Conservation (phyloP, 306 rosid species). For the Malus sylvestris region DNA sequence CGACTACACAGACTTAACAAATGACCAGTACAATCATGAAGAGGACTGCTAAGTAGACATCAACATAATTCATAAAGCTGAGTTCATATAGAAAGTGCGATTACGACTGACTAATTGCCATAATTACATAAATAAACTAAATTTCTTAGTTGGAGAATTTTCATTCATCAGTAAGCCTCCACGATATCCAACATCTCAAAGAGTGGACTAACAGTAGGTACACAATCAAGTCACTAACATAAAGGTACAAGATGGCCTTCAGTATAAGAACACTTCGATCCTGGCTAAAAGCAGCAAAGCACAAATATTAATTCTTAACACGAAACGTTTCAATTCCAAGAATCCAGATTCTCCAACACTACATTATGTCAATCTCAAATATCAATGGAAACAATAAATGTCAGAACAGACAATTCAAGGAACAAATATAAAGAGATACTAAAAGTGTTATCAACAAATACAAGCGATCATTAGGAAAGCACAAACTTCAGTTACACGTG, state of each 20-base stretch:
- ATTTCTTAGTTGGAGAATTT: not conserved
- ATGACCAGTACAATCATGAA: not conserved
- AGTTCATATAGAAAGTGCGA: not conserved
- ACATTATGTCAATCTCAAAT: not conserved
- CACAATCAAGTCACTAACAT: not conserved
- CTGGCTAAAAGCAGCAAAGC: not conserved
- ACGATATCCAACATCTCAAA: not conserved
- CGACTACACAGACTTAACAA: not conserved
- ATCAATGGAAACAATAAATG: not conserved
- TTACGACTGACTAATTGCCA: not conserved
- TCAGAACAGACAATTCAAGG: not conserved
- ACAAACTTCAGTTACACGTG: not conserved
- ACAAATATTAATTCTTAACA: not conserved
- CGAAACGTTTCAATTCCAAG: constrained; percentile 10
- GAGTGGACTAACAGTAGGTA: not conserved
- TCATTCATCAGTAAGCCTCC: not conserved
- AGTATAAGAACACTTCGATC: not conserved
- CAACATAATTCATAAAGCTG: not conserved
- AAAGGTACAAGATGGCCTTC: not conserved
- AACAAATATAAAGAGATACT: not conserved
- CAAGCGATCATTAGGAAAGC: not conserved
- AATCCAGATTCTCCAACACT: not conserved
- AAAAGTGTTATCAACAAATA: not conserved
- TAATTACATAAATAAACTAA: not conserved
- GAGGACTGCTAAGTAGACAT: not conserved